Evolutionary conservation across 2,329 filamentous ascomycete genomes (phyloP), one percentile per base, ranked within the genome.

Genomic region (Myrmaecium sp.): DNA sequence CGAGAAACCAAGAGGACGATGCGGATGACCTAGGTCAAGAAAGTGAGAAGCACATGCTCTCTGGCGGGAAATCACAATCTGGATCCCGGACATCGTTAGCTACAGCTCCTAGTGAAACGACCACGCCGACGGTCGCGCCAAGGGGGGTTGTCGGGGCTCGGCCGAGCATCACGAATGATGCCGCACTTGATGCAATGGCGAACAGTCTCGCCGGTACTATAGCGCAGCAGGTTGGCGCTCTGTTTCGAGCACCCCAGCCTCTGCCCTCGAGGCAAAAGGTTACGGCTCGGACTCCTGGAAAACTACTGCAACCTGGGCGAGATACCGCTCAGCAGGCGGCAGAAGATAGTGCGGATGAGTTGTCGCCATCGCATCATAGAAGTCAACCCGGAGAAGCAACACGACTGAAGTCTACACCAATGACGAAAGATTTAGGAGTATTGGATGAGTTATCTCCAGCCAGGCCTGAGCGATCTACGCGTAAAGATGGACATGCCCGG

Each of bases 1-100:
- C 13, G n/a, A n/a, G n/a, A n/a, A n/a, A n/a, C 6, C 13, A 28
- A 2, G 23, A 44, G 17, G 39, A 27, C 10, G 40, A 46, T 13
- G 32, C 38, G 15, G 49, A 52, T 28, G 45, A 51, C 25, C 37
- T 52, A 14, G 49, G 44, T 23, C 46, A 46, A 15, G 38, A 37
- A 9, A 36, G 41, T 18, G 40, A 44, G 10, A 24, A 25, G n/a
- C 23, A 38, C 17, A 35, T 36, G 16, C 25, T 45, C 46, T 2
- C 27, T 44, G 4, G 44, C 47, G 26, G 41, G 41, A 33, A 44
- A 39, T 20, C 36, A 34, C 3, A 14, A 11, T 7, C 6, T 13
- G 5, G 17, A 11, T 10, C 25, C 29, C 7, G 21, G 12, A 11
- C 17, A 17, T 6, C 25, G 23, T 14, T 12, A 14, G 9, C 18